Evolutionary conservation across 768 basidiomycete species (phyloP), one percentile per base, ranked within the genome.

Genomic region (Mycena crocata): DNA sequence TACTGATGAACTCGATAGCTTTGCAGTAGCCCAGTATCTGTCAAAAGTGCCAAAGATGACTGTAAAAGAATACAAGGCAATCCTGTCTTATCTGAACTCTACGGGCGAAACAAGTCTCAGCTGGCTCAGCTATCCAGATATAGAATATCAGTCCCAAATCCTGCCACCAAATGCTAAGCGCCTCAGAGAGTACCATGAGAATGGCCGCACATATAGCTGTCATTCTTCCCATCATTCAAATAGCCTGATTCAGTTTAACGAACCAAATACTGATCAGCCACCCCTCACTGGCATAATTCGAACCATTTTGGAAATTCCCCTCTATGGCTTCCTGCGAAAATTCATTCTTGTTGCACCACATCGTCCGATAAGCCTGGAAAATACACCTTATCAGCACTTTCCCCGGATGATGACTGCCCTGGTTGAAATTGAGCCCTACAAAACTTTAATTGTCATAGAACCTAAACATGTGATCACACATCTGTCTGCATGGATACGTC

Each of bases 391-490:
- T 57, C 30, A 50, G 24, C 44, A 60, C 10, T 54, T 35, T 57
- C 69, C 72, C 49, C 62, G 63, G 50, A 69, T 76, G 31, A 28
- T 56, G 34, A 55, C 69, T 4, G 26, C 40, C n/a, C 56, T 75
- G 57, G 67, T 75, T 21, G 69, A 72, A 60, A 57, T 60, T 37
- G 39, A 54, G 30, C 71, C 57, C 28, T 69, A 61, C 7, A 34
- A 64, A 19, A 28, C 66, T 21, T 54, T 72, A 21, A 17, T 63
- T n/a, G 67, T 77, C 26, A 67, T 75, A 57, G 71, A 77, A 51
- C 68, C 62, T 10, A 26, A 42, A 3, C 71, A 77, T 46, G 69
- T 77, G 32, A 72, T 76, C 39, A 72, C 72, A 7, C 75, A 76
- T 66, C 37, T 76, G 9, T 66, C 72, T 30, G 58, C 62, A 17